These are phyloP conservation scores for Lachancea quebecensis DNA, from an alignment of 805 yeast species.

Conservation along the genomic window DNA sequence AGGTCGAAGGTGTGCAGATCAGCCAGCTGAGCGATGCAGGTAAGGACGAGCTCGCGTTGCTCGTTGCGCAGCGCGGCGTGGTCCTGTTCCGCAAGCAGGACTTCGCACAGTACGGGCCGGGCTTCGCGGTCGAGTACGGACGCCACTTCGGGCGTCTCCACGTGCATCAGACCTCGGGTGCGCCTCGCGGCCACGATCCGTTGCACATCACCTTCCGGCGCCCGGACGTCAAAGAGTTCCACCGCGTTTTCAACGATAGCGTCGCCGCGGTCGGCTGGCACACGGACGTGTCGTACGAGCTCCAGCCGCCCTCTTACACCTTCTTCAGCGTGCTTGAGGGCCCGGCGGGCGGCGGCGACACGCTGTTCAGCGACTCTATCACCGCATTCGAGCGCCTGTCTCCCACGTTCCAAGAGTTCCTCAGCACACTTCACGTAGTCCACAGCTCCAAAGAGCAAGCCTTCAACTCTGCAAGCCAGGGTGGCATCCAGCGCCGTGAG, in stretches of 20 bases:
- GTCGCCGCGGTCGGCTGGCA: constrained; percentile 44
- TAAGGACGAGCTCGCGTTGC: constrained; percentile 62
- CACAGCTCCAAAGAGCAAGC: constrained; percentile 74
- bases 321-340: constrained; percentile 56
- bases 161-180: constrained; percentile 69
- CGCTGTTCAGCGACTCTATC: constrained; percentile 62
- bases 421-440: constrained; percentile 56
- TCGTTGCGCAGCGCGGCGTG: constrained; percentile 65
- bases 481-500: constrained; percentile 61
- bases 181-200: constrained; percentile 52
- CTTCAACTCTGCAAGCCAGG: constrained; percentile 42
- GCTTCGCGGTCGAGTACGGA: constrained; percentile 45
- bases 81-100: constrained; percentile 63
- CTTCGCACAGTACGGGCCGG: constrained; percentile 48
- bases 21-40: constrained; percentile 46
- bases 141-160: constrained; percentile 63
- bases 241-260: constrained; percentile 23
- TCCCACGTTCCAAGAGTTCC: constrained; percentile 50
- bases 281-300: constrained; percentile 68
- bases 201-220: constrained; percentile 56
- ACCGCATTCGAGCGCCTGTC: constrained; percentile 71
- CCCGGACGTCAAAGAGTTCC: constrained; percentile 32
- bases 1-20: constrained; percentile 53
- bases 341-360: constrained; percentile 68
- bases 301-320: constrained; percentile 67